Evolutionary conservation across 345 rosid genomes (phyloP).

Genomic region (Dovyalis caffra): DNA sequence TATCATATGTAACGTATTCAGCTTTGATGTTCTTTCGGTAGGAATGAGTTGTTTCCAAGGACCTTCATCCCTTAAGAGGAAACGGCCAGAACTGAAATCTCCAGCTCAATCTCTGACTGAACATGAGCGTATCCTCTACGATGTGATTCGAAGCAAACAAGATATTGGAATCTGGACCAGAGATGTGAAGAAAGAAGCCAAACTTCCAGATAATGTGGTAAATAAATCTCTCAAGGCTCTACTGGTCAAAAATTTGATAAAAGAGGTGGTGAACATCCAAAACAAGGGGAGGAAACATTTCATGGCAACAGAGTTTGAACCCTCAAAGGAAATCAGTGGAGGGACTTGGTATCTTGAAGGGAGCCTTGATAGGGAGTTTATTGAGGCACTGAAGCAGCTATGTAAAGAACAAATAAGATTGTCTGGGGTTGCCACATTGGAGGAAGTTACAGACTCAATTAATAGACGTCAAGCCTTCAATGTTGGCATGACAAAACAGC

Average conservation of each 20-base stretch:
- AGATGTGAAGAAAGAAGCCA: slow-evolving; percentile 50
- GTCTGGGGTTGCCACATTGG: slow-evolving; percentile 50
- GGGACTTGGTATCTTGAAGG: slow-evolving; percentile 81
- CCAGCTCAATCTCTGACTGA: slow-evolving; percentile 37
- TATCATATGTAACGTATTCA: neutral
- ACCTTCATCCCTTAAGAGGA: slow-evolving; percentile 40
- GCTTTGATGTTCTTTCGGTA: neutral
- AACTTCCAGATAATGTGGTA: slow-evolving; percentile 25
- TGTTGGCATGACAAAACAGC: slow-evolving; percentile 34
- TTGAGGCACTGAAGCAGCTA: slow-evolving; percentile 35
- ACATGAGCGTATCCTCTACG: slow-evolving; percentile 46
- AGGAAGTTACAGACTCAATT: slow-evolving; percentile 35
- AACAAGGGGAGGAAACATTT: neutral
- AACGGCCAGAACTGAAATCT: slow-evolving; percentile 42
- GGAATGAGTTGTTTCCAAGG: slow-evolving; percentile 21
- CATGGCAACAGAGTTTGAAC: slow-evolving; percentile 37
- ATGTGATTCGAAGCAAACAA: slow-evolving; percentile 50
- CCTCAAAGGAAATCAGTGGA: slow-evolving; percentile 64
- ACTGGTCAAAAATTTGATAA: slow-evolving; percentile 30
- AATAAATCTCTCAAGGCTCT: slow-evolving; percentile 50
- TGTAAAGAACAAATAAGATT: slow-evolving; percentile 39
- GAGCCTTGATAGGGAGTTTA: slow-evolving; percentile 43
- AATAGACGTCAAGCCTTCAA: slow-evolving; percentile 33
- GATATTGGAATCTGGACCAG: slow-evolving; percentile 52
- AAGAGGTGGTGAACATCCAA: neutral